These are phyloP conservation scores for Acanthamoeba comandoni DNA, from an alignment of 208 protist species.

Conservation along the genomic window DNA sequence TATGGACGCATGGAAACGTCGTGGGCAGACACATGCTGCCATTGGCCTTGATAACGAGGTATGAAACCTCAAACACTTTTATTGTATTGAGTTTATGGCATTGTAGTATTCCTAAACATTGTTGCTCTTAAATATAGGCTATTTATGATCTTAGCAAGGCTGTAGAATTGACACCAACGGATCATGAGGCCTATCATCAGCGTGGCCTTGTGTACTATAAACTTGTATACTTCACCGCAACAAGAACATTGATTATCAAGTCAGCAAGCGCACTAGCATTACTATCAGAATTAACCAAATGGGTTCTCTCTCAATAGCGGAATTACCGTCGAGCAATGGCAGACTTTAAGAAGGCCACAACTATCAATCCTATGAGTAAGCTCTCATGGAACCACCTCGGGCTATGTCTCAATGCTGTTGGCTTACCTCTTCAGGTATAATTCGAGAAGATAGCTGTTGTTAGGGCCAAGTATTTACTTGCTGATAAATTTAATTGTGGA, in stretches of 20 bases:
- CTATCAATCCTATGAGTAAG: constrained; percentile 63
- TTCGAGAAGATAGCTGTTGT: too few species aligned
- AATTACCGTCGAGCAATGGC: constrained; percentile 80
- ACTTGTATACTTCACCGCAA: constrained; percentile 56
- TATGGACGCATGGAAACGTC: constrained; percentile 71
- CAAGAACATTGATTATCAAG: background rate
- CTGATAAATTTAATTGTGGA: too few species aligned
- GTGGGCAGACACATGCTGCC: constrained; percentile 39
- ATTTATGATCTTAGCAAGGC: constrained; percentile 33
- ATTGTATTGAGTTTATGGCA: too few species aligned
- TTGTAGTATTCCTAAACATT: too few species aligned
- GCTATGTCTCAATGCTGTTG: constrained; percentile 81
- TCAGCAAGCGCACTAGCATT: background rate
- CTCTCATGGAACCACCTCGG: constrained; percentile 85
- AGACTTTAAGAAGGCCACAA: constrained; percentile 79
- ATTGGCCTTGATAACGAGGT: constrained; percentile 45
- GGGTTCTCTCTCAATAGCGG: constrained; percentile 53
- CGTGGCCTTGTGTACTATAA: constrained; percentile 80
- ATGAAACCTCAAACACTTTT: too few species aligned
- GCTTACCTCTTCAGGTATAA: constrained; percentile 48
- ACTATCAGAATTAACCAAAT: too few species aligned
- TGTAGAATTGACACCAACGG: constrained; percentile 22
- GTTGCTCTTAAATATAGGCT: too few species aligned
- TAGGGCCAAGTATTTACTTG: too few species aligned
- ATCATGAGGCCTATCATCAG: constrained; percentile 78